These are phyloP conservation scores for Sporodiniella umbellata DNA, from an alignment of 371 early-diverging fungal genomes.

Conservation along the genomic window DNA sequence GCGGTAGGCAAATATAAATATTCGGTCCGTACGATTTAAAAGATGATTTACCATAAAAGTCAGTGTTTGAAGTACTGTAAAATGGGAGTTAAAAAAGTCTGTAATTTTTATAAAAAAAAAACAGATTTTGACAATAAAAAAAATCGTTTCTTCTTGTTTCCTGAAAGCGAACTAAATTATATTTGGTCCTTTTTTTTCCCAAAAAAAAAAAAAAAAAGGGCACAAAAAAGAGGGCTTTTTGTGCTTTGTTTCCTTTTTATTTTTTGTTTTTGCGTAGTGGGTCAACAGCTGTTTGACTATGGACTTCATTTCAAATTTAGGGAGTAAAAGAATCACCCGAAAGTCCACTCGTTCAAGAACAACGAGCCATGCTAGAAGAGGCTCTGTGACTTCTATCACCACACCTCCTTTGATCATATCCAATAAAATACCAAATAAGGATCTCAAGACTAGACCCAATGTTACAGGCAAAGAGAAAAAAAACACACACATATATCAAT, in stretches of 20 bases:
- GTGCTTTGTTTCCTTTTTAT: neutral
- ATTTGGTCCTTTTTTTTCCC: neutral
- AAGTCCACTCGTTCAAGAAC: constrained; percentile 9
- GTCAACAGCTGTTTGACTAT: constrained; percentile 3
- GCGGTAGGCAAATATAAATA: neutral
- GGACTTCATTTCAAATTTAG: constrained; percentile 24
- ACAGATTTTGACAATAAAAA: too few relatives aligned
- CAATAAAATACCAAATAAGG: constrained; percentile 8
- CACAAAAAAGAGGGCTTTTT: neutral
- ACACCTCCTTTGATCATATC: constrained; percentile 7
- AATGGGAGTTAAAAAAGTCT: too few relatives aligned
- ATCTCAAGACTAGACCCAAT: neutral
- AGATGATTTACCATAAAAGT: too few relatives aligned
- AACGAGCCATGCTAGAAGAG: constrained; percentile 16
- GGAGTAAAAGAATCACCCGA: constrained; percentile 23
- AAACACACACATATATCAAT: neutral
- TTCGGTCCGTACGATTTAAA: too few relatives aligned
- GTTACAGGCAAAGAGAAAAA: neutral
- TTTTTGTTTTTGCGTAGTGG: neutral
- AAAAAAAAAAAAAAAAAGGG: neutral
- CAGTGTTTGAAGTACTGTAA: too few relatives aligned
- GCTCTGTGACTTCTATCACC: constrained; percentile 20
- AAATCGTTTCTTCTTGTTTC: too few relatives aligned
- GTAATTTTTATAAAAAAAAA: too few relatives aligned
- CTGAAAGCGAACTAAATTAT: neutral